Percentiles rank a stretch among this genome's conserved stretches.
Evolutionary conservation across 768 basidiomycete species (phyloP).

Genomic region (Leccinum subtestaceum): DNA sequence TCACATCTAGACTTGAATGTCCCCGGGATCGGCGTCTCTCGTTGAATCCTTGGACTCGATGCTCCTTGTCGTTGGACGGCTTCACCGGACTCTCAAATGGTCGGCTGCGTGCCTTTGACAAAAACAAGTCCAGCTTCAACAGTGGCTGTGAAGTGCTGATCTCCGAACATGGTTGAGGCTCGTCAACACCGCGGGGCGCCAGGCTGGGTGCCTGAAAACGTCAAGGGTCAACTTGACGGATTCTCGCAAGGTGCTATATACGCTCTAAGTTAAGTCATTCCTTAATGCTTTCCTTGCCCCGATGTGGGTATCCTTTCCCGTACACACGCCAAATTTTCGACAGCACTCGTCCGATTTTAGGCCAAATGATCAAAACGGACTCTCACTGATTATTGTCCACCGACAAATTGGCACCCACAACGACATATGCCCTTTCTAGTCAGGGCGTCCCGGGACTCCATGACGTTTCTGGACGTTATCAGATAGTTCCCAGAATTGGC

Average conservation of each 20-base stretch:
- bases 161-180: neutral
- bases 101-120: neutral
- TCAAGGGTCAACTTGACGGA: neutral
- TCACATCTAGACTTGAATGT: slow-evolving; percentile 1
- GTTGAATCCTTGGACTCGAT: neutral
- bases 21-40: neutral
- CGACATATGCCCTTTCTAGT: neutral
- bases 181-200: slow-evolving; percentile 3
- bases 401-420: neutral
- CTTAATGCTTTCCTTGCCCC: neutral
- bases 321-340: slow-evolving; percentile 1
- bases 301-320: slow-evolving; percentile 4
- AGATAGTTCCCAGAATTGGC: neutral
- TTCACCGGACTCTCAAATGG: neutral
- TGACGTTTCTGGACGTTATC: slow-evolving; percentile 8
- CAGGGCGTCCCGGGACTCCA: neutral
- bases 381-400: neutral
- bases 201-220: slow-evolving; percentile 8
- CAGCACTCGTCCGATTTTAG: slow-evolving; percentile 1
- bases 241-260: neutral
- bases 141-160: slow-evolving; percentile 2
- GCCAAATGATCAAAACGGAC: neutral
- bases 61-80: neutral
- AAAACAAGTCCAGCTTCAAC: neutral
- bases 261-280: neutral